Conservation (phyloP, 2,329 filamentous ascomycete species). For the Didymella arachidicola region DNA sequence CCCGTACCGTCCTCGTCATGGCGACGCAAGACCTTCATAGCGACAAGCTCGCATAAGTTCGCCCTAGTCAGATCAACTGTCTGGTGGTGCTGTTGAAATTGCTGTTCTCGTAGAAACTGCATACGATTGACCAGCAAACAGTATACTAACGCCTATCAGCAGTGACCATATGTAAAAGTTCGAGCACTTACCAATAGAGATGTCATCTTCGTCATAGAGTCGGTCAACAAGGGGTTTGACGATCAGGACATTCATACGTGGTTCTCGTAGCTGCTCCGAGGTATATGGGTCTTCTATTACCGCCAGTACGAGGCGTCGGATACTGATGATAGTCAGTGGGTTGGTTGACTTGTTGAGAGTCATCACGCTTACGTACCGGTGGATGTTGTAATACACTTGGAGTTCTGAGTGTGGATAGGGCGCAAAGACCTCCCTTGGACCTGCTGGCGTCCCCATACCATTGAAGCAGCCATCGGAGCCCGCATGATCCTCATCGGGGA, state of each 20-base stretch:
- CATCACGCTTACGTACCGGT: slow-evolving; percentile 56
- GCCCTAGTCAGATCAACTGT: slow-evolving; percentile 82
- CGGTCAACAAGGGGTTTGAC: slow-evolving; percentile 85
- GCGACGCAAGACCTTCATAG: slow-evolving; percentile 77
- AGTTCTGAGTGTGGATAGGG: slow-evolving; percentile 68
- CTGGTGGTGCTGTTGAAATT: slow-evolving; percentile 76
- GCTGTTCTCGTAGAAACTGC: slow-evolving; percentile 80
- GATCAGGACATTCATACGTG: slow-evolving; percentile 81
- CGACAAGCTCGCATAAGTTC: slow-evolving; percentile 79
- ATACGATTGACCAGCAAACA: slow-evolving; percentile 82
- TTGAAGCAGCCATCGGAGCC: slow-evolving; percentile 57
- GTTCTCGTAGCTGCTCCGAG: slow-evolving; percentile 78
- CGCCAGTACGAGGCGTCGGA: slow-evolving; percentile 56
- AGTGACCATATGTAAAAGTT: neutral
- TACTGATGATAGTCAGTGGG: slow-evolving; percentile 34
- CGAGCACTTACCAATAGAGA: slow-evolving; percentile 70
- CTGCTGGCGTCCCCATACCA: slow-evolving; percentile 45
- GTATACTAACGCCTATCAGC: slow-evolving; percentile 65
- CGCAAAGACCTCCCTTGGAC: slow-evolving; percentile 51
- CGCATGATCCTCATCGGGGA: slow-evolving; percentile 55
- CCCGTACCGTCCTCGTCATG: slow-evolving; percentile 81
- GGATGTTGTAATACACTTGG: slow-evolving; percentile 80
- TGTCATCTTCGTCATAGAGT: slow-evolving; percentile 79
- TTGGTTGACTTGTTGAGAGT: too few species aligned
- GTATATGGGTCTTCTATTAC: slow-evolving; percentile 70